A percentile compares a stretch with the other conserved stretches of the same genome.
These are phyloP conservation scores for Madurella mycetomatis DNA, from an alignment of 2,329 filamentous ascomycete genomes.

Conservation along the genomic window DNA sequence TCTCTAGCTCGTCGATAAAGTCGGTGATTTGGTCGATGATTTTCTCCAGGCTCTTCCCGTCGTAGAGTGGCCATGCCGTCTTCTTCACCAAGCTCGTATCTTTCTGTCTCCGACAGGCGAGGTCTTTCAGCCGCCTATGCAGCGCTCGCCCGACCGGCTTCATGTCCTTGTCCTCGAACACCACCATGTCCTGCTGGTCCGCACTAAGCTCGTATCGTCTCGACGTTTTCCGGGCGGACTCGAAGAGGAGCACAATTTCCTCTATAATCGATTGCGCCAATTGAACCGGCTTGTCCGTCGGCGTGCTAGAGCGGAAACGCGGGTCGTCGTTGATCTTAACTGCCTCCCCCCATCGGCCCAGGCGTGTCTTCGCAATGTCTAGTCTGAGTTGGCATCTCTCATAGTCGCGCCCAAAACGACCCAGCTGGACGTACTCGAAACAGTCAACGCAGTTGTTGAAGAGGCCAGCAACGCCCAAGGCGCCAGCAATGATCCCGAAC, in stretches of 20 bases:
- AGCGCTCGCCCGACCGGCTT: too few species aligned
- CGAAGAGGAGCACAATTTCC: conserved; percentile 27
- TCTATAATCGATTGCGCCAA: conserved; percentile 22
- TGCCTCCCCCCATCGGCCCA: conserved; percentile 35
- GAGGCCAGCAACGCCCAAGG: conserved; percentile 31
- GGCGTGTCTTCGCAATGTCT: conserved; percentile 29
- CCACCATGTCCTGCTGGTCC: conserved; percentile 1
- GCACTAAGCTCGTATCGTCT: conserved; percentile 21
- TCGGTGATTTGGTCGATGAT: too few species aligned
- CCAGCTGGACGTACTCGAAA: conserved; percentile 39
- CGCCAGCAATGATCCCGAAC: conserved; percentile 28
- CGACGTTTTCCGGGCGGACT: conserved; percentile 20
- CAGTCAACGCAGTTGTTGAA: conserved; percentile 38
- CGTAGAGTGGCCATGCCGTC: too few species aligned
- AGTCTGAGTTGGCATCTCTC: conserved; percentile 33
- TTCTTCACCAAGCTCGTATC: too few species aligned
- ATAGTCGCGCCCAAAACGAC: conserved; percentile 33
- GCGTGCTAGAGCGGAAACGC: conserved; percentile 17
- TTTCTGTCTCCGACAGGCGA: too few species aligned
- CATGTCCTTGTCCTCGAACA: neutral
- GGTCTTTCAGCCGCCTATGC: too few species aligned
- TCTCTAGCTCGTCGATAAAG: too few species aligned
- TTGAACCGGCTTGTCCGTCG: conserved; percentile 13
- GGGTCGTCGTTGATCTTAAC: conserved; percentile 30
- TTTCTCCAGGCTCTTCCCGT: too few species aligned